Conservation (phyloP, 106 monocot genomes). For the Platanthera zijinensis region DNA sequence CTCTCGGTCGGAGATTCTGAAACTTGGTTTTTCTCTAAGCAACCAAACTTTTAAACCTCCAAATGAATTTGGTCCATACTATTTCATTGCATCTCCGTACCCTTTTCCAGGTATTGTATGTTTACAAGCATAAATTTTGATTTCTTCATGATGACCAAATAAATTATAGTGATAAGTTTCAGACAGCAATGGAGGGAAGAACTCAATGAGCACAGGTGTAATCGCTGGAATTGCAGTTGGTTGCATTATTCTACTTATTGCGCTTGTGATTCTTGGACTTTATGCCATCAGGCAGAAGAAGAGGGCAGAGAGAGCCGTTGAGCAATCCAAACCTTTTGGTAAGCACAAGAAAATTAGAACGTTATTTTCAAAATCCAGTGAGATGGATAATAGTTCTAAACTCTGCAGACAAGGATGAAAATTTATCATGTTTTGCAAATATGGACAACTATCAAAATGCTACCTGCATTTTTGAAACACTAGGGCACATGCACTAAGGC, state of each 20-base stretch:
- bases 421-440: not conserved
- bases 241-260: conserved; percentile 37
- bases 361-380: too few relatives aligned
- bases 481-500: too few relatives aligned
- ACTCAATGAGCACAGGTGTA: conserved; percentile 28
- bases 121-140: not conserved
- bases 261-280: conserved; percentile 27
- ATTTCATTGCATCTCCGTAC: conserved; percentile 41
- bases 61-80: conserved; percentile 50
- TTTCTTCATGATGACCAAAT: not conserved
- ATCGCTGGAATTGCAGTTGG: conserved; percentile 46
- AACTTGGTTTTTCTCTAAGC: conserved; percentile 45
- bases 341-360: conserved; percentile 1
- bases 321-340: conserved; percentile 60
- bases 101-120: conserved; percentile 26
- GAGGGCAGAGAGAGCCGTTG: conserved; percentile 44
- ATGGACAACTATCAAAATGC: too few relatives aligned
- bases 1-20: conserved; percentile 32
- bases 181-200: conserved; percentile 18
- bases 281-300: conserved; percentile 68
- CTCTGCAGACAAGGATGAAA: not conserved
- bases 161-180: conserved; percentile 5
- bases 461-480: too few relatives aligned
- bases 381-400: not conserved
- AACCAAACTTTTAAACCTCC: conserved; percentile 68